phyloP scores from a whole-genome alignment of 805 yeast species.

The Phaffomyces antillensis region DNA sequence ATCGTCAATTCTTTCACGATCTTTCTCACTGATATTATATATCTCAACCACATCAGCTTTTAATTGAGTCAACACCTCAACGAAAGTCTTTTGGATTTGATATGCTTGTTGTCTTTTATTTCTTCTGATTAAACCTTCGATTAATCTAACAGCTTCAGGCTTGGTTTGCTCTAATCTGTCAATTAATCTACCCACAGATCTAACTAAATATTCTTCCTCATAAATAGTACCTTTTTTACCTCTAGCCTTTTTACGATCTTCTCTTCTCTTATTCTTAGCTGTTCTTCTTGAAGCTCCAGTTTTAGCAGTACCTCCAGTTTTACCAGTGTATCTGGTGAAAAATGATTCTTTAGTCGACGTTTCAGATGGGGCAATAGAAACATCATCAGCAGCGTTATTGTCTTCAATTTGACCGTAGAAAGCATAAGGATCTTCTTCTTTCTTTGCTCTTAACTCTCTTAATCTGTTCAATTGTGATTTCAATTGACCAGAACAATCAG shows the following conservation, averaged over 20 bases:
- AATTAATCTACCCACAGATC: conserved; percentile 79
- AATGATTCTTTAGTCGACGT: conserved; percentile 89
- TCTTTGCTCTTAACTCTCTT: conserved; percentile 78
- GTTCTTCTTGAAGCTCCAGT: conserved; percentile 95
- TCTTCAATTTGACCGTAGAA: conserved; percentile 65
- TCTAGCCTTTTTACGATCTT: conserved; percentile 91
- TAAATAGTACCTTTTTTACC: conserved; percentile 97
- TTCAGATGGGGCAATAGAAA: conserved; percentile 91
- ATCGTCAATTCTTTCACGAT: conserved; percentile 84
- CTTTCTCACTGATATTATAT: conserved; percentile 73
- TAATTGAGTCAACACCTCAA: conserved; percentile 48
- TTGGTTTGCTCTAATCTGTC: conserved; percentile 73
- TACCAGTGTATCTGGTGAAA: conserved; percentile 94
- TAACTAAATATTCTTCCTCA: conserved; percentile 91
- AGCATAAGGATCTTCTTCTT: conserved; percentile 75
- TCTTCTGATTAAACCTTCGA: conserved; percentile 73
- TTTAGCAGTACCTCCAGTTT: conserved; percentile 90
- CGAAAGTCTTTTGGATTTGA: conserved; percentile 64
- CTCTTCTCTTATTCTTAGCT: conserved; percentile 86
- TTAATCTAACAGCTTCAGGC: conserved; percentile 64
- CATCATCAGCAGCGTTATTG: conserved; percentile 78
- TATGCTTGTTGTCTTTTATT: conserved; percentile 71
- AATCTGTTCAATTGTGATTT: conserved; percentile 77
- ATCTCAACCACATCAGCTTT: conserved; percentile 65
- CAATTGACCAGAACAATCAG: conserved; percentile 88